Conservation (phyloP, 1,139 yeast species). For the Starmera stellimalicola region DNA sequence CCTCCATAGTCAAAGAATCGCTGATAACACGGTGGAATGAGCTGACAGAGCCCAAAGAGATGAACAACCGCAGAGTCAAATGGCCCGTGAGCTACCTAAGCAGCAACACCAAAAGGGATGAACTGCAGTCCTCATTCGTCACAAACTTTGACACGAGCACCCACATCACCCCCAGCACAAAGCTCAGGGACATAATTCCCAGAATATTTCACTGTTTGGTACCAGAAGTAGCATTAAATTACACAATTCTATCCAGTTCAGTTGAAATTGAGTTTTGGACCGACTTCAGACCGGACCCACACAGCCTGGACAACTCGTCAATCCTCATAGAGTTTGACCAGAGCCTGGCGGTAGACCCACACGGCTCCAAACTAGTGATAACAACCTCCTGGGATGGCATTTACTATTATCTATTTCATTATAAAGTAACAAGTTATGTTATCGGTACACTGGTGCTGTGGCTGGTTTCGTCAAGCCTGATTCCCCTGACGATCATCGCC, state of each 20-base stretch:
- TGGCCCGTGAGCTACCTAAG: constrained; percentile 1
- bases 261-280: no score
- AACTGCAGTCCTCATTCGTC: no score
- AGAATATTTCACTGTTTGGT: no score
- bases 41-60: not conserved
- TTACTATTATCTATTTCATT: constrained; percentile 44
- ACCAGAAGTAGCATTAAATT: no score
- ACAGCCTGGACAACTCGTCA: constrained; percentile 19
- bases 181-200: no score
- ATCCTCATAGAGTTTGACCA: constrained; percentile 27
- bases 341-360: constrained; percentile 14
- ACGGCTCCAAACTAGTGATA: constrained; percentile 22
- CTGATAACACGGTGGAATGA: not conserved
- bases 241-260: no score
- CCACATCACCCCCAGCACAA: no score
- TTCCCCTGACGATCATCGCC: constrained; percentile 11
- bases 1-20: not conserved
- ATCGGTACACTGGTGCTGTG: constrained; percentile 44
- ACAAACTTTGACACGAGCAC: no score
- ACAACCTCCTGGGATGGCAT: constrained; percentile 43
- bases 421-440: constrained; percentile 36
- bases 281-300: no score
- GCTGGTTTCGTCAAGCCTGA: constrained; percentile 16
- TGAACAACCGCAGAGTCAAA: not conserved
- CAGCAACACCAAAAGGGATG: no score